These are phyloP conservation scores for Apophysomyces variabilis DNA, from an alignment of 371 early-diverging fungal genomes.

Conservation along the genomic window DNA sequence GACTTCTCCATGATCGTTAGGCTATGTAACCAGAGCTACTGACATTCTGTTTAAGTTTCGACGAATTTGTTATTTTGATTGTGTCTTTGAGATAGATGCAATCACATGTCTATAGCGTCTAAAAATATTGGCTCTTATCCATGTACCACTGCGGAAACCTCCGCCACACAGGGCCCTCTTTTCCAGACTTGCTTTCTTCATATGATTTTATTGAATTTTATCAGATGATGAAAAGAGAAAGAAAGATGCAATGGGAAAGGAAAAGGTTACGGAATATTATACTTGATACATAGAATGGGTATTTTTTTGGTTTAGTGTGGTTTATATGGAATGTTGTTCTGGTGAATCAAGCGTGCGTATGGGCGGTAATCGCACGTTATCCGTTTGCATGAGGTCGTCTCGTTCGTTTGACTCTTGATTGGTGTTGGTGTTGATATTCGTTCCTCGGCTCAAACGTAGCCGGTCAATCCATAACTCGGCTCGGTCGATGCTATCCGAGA, in stretches of 20 bases:
- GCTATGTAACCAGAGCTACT: too few species aligned
- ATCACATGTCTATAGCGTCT: neutral
- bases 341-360: slow-evolving; percentile 32
- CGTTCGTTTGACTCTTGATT: neutral
- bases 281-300: slow-evolving; percentile 4
- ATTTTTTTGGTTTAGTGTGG: neutral
- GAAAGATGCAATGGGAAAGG: neutral
- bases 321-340: slow-evolving; percentile 18
- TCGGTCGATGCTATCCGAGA: slow-evolving; percentile 75
- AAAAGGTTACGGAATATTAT: neutral
- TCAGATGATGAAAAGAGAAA: neutral
- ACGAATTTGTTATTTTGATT: neutral
- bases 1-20: too few species aligned
- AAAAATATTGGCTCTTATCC: neutral
- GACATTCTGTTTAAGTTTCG: neutral
- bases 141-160: neutral
- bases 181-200: neutral
- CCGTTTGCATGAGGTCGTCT: slow-evolving; percentile 13
- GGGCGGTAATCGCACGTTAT: slow-evolving; percentile 33
- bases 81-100: neutral
- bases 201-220: neutral
- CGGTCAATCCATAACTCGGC: slow-evolving; percentile 80
- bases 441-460: slow-evolving; percentile 45
- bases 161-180: neutral
- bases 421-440: slow-evolving; percentile 1